These are phyloP conservation scores for Picea abies DNA, from an alignment of 83 land plant species.

Conservation along the genomic window DNA sequence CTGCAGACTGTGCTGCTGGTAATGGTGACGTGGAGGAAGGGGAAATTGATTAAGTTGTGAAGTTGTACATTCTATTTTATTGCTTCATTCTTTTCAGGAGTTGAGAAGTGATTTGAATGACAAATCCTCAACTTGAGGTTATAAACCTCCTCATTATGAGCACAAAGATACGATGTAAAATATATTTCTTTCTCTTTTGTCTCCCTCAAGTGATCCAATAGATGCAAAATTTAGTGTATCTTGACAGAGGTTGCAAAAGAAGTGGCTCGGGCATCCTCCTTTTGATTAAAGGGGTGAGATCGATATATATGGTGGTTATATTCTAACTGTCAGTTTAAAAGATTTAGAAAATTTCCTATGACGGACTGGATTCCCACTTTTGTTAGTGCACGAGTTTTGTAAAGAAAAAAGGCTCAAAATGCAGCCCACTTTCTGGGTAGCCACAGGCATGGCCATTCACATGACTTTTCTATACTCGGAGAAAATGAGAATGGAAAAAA, in stretches of 20 bases:
- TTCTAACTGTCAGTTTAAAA: too few species aligned
- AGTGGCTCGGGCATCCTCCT: neutral
- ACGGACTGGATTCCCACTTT: too few species aligned
- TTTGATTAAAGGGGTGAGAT: neutral
- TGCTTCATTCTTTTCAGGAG: neutral
- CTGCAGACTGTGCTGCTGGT: constrained; percentile 16
- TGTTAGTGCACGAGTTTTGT: too few species aligned
- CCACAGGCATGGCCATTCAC: too few species aligned
- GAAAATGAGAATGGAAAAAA: too few species aligned
- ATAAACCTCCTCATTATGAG: neutral
- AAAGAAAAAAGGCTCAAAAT: too few species aligned
- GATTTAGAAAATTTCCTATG: too few species aligned
- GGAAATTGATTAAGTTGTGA: neutral
- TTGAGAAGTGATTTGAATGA: neutral
- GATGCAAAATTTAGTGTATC: neutral
- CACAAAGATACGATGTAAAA: neutral
- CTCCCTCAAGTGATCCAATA: neutral
- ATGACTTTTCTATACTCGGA: too few species aligned
- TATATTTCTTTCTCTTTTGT: neutral
- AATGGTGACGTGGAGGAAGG: constrained; percentile 17
- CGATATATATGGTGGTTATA: too few species aligned
- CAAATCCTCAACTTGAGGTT: constrained; percentile 2
- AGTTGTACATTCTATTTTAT: neutral
- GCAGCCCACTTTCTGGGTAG: too few species aligned
- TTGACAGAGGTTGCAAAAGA: neutral